Percentiles rank a stretch among this genome's conserved stretches.
Evolutionary conservation across 371 early-diverging fungal species (phyloP).

Genomic region (Choanephora cucurbitarum): DNA sequence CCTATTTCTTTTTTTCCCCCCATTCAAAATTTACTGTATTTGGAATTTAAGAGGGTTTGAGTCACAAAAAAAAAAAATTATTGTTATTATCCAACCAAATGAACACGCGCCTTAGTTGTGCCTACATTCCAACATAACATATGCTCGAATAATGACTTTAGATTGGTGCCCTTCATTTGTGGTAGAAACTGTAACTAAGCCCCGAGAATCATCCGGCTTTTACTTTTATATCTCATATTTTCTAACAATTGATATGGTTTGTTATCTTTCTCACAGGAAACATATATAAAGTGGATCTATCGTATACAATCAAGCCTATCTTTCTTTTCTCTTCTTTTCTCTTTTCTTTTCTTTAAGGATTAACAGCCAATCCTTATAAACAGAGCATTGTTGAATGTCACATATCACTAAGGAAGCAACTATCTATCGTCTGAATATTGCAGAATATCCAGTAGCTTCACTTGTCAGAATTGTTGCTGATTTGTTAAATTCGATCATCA

Average conservation of each 20-base stretch:
- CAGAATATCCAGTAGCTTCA: slow-evolving; percentile 35
- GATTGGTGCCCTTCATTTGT: slow-evolving; percentile 8
- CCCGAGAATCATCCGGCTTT: not conserved
- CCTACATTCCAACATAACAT: slow-evolving; percentile 12
- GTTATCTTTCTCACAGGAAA: no score
- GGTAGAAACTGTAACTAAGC: not conserved
- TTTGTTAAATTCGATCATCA: slow-evolving; percentile 55
- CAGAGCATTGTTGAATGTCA: no score
- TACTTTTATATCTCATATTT: not conserved
- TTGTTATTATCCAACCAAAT: slow-evolving; percentile 12
- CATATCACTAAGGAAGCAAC: not conserved
- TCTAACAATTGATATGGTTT: no score
- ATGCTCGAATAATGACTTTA: slow-evolving; percentile 11
- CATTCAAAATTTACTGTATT: not conserved
- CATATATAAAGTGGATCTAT: no score
- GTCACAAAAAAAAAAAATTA: slow-evolving; percentile 8
- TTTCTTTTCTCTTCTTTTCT: slow-evolving; percentile 6
- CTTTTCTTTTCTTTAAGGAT: slow-evolving; percentile 7
- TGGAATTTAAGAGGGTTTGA: not conserved
- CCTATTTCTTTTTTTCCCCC: no score
- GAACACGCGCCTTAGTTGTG: slow-evolving; percentile 11
- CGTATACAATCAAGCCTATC: no score
- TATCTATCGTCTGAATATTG: slow-evolving; percentile 34
- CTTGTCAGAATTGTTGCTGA: slow-evolving; percentile 51
- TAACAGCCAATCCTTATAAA: no score